Evolutionary conservation across 345 rosid species (phyloP).

Genomic region (Murraya koenigii): DNA sequence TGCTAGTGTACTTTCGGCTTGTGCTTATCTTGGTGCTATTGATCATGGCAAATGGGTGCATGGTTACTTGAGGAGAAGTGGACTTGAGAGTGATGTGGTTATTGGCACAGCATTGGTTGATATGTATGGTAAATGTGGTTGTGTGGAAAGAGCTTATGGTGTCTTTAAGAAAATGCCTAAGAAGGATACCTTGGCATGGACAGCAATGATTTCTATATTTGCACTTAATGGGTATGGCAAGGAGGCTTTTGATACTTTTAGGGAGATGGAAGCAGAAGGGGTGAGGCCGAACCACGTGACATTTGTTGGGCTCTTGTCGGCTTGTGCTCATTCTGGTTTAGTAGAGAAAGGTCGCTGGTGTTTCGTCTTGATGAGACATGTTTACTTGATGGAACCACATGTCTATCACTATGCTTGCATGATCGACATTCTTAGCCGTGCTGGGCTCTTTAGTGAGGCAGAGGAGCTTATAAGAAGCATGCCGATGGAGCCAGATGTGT

Average conservation of each 20-base stretch:
- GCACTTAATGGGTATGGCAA: slow-evolving; percentile 50
- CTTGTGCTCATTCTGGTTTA: slow-evolving; percentile 62
- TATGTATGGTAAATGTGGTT: slow-evolving; percentile 70
- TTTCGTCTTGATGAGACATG: slow-evolving; percentile 39
- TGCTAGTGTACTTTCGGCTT: slow-evolving; percentile 56
- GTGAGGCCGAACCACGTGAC: slow-evolving; percentile 58
- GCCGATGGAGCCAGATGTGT: slow-evolving; percentile 57
- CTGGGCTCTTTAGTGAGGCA: slow-evolving; percentile 53
- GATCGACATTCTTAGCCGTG: slow-evolving; percentile 52
- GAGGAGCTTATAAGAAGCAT: slow-evolving; percentile 41
- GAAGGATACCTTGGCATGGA: slow-evolving; percentile 57
- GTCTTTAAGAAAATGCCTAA: slow-evolving; percentile 43
- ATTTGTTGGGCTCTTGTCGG: slow-evolving; percentile 53
- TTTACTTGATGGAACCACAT: slow-evolving; percentile 44
- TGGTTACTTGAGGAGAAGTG: slow-evolving; percentile 41
- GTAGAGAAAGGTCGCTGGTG: slow-evolving; percentile 49
- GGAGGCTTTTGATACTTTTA: slow-evolving; percentile 44
- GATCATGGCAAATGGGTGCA: slow-evolving; percentile 57
- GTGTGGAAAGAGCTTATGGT: slow-evolving; percentile 40
- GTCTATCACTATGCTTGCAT: slow-evolving; percentile 55
- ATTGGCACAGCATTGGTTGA: slow-evolving; percentile 54
- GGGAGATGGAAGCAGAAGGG: slow-evolving; percentile 44
- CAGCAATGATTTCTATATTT: slow-evolving; percentile 60
- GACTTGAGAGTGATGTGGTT: slow-evolving; percentile 47
- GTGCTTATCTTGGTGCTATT: slow-evolving; percentile 56